Percentiles rank a stretch among this genome's conserved stretches.
Conservation (phyloP, 2,329 filamentous ascomycete genomes). For the Penicillium sp. region DNA sequence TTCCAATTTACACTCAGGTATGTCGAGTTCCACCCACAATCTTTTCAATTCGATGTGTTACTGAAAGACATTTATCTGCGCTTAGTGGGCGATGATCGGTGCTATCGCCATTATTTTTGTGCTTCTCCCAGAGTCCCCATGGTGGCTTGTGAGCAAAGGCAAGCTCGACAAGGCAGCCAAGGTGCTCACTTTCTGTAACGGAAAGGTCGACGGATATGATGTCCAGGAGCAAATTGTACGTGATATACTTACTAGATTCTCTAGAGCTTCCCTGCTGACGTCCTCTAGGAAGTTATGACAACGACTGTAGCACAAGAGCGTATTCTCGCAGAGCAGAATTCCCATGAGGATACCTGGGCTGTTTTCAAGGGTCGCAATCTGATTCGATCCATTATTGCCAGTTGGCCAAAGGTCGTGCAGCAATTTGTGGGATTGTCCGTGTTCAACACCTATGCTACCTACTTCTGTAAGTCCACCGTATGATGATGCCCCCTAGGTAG, state of each 20-base stretch:
- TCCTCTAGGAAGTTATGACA: constrained; percentile 36
- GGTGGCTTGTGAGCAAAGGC: constrained; percentile 42
- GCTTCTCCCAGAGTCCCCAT: constrained; percentile 40
- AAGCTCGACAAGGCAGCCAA: constrained; percentile 36
- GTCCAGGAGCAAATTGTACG: constrained; percentile 38
- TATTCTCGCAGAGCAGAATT: constrained; percentile 31
- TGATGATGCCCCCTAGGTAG: neutral
- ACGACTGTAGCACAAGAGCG: constrained; percentile 39
- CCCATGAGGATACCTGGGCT: constrained; percentile 33
- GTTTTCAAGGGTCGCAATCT: constrained; percentile 44
- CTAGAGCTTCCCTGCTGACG: neutral
- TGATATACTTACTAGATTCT: neutral
- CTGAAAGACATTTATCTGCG: neutral
- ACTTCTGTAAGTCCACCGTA: constrained; percentile 36
- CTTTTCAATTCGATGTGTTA: neutral
- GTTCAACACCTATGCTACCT: constrained; percentile 45
- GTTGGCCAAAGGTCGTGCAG: constrained; percentile 46
- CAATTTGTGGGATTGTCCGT: constrained; percentile 44
- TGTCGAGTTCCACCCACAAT: neutral
- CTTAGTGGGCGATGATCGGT: constrained; percentile 49
- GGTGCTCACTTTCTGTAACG: constrained; percentile 32
- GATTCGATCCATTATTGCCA: constrained; percentile 41
- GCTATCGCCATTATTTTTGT: constrained; percentile 44
- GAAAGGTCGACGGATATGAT: constrained; percentile 35
- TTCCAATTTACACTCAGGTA: constrained; percentile 48